Conservation (phyloP, 345 rosid genomes). For the Luvunga scandens region DNA sequence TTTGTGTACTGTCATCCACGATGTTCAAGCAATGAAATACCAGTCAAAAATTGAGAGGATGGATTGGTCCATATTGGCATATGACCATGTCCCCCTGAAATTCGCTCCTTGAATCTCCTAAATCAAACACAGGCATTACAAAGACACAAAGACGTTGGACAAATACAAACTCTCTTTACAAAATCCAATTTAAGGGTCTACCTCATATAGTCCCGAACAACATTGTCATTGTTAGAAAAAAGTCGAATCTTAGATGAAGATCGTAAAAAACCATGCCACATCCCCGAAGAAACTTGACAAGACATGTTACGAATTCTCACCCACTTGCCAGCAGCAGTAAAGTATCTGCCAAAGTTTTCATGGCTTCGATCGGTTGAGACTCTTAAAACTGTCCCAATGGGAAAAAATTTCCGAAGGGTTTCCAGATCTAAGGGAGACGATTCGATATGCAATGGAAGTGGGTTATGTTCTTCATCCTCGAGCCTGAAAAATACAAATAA, state of each 20-base stretch:
- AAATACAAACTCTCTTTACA: background rate
- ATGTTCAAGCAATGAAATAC: conserved; percentile 3
- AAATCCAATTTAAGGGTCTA: background rate
- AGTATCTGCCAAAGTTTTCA: conserved; percentile 12
- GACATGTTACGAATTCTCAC: conserved; percentile 15
- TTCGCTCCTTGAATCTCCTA: conserved; percentile 10
- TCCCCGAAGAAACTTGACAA: background rate
- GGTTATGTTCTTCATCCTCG: conserved; percentile 5
- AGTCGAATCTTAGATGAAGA: conserved; percentile 12
- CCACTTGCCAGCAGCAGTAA: conserved; percentile 13
- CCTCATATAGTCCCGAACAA: conserved; percentile 7
- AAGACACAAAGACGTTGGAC: background rate
- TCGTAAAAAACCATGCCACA: conserved; percentile 11
- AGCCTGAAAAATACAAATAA: background rate
- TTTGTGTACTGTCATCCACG: background rate
- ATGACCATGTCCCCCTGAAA: background rate
- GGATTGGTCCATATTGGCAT: background rate
- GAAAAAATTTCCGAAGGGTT: conserved; percentile 1
- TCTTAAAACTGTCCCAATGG: conserved; percentile 17
- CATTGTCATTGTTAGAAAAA: conserved; percentile 12
- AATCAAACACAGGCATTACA: background rate
- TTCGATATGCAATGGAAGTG: conserved; percentile 17
- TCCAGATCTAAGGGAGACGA: background rate
- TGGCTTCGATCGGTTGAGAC: conserved; percentile 3
- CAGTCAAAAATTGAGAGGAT: conserved; percentile 1